Conservation (phyloP, 371 early-diverging fungal genomes). For the Mucor ambiguus region DNA sequence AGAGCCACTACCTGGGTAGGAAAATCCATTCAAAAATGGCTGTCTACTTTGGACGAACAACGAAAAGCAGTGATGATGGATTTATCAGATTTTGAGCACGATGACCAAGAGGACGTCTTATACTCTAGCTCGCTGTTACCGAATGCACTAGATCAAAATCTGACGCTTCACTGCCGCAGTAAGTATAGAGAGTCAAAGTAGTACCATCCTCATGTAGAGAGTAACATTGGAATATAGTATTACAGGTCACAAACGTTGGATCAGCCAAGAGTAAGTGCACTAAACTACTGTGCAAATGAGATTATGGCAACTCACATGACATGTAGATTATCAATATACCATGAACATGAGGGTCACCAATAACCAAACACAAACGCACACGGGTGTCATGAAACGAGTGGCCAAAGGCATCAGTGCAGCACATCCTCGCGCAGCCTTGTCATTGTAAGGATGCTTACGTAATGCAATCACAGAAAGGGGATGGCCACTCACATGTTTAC, state of each 20-base stretch:
- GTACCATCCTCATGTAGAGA: not conserved
- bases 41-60: conserved; percentile 1
- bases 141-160: not conserved
- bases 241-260: conserved; percentile 19
- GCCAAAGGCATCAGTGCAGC: conserved; percentile 21
- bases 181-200: not conserved
- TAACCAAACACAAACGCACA: conserved; percentile 14
- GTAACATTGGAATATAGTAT: conserved; percentile 21
- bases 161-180: conserved; percentile 17
- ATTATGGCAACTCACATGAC: not conserved
- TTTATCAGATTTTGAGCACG: conserved; percentile 10
- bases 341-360: conserved; percentile 11
- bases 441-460: conserved; percentile 11
- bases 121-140: conserved; percentile 1
- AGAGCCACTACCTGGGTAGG: conserved; percentile 25
- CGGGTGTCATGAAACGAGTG: conserved; percentile 14
- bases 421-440: conserved; percentile 21
- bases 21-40: conserved; percentile 20
- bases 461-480: not conserved
- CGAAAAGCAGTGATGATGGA: not conserved
- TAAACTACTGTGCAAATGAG: not conserved
- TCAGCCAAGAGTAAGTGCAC: conserved; percentile 19
- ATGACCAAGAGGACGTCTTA: not conserved
- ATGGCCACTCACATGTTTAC: not conserved
- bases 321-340: conserved; percentile 11